Percentiles rank a stretch among this genome's conserved stretches.
phyloP scores from a whole-genome alignment of 2,329 filamentous ascomycete species.

The Stachybotrys chartarum region DNA sequence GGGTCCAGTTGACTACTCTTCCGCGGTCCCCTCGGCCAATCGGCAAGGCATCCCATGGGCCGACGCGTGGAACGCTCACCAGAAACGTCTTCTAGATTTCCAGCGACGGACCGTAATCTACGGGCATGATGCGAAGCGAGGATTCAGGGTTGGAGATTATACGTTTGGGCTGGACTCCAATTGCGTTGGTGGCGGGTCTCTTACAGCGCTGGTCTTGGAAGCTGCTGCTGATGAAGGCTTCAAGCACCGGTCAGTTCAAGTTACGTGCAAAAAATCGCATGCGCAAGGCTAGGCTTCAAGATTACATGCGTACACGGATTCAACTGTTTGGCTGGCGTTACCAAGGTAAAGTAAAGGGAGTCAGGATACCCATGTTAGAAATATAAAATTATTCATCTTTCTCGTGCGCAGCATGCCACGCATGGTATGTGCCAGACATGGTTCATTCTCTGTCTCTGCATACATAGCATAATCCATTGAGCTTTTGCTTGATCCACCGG shows the following conservation, averaged over 20 bases:
- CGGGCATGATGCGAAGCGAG: slow-evolving; percentile 74
- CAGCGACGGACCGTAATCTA: slow-evolving; percentile 67
- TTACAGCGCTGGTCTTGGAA: slow-evolving; percentile 73
- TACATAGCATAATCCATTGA: slow-evolving; percentile 1
- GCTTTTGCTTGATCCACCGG: background rate
- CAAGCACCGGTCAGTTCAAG: slow-evolving; percentile 30
- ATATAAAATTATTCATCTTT: background rate
- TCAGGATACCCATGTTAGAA: background rate
- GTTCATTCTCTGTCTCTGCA: background rate
- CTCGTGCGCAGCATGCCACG: too few species aligned
- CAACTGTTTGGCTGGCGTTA: background rate
- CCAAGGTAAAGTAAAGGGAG: background rate
- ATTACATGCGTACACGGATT: background rate
- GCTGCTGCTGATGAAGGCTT: slow-evolving; percentile 26
- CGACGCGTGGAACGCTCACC: slow-evolving; percentile 50
- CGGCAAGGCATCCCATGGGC: slow-evolving; percentile 59
- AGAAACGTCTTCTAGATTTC: slow-evolving; percentile 24
- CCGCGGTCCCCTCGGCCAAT: slow-evolving; percentile 30
- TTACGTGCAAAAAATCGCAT: slow-evolving; percentile 22
- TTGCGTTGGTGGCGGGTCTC: slow-evolving; percentile 66
- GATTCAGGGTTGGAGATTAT: slow-evolving; percentile 55
- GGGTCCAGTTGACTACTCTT: slow-evolving; percentile 18
- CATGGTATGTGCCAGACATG: background rate
- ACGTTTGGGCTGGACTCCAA: slow-evolving; percentile 81
- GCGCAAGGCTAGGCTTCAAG: background rate